A percentile compares a stretch with the other conserved stretches of the same genome.
phyloP scores from a whole-genome alignment of 192 early-diverging fungal genomes.

The Rhizoclosmatium globosum region DNA sequence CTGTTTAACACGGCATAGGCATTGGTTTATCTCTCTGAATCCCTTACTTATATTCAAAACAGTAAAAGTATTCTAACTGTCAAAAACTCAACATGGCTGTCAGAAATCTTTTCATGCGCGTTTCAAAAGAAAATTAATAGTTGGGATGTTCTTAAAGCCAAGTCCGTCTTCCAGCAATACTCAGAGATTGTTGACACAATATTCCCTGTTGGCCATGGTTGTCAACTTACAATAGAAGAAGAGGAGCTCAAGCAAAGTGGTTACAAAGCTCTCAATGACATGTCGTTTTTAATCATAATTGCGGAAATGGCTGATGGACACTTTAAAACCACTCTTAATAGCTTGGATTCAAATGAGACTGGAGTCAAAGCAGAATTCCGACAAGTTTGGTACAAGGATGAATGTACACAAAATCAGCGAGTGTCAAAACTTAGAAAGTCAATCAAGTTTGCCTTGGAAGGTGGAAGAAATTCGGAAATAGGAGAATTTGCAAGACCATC shows the following conservation, averaged over 20 bases:
- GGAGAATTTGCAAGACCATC: not conserved
- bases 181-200: not conserved
- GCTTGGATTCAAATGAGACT: too few relatives aligned
- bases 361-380: too few relatives aligned
- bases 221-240: too few relatives aligned
- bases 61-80: not conserved
- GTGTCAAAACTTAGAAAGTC: too few relatives aligned
- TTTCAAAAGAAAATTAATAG: not conserved
- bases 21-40: not conserved
- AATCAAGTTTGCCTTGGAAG: not conserved
- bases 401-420: too few relatives aligned
- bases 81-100: conserved; percentile 6
- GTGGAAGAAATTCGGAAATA: not conserved
- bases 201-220: not conserved
- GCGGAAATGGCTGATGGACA: not conserved
- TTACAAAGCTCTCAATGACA: conserved; percentile 2
- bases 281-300: not conserved
- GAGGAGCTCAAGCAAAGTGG: not conserved
- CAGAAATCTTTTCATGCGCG: not conserved
- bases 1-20: not conserved
- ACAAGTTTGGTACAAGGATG: too few relatives aligned
- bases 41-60: conserved; percentile 10
- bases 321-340: not conserved
- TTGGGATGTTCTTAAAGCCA: not conserved
- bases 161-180: not conserved